Evolutionary conservation across 176 grass and related monocot species (phyloP).

Genomic region (Zoysia japonica): DNA sequence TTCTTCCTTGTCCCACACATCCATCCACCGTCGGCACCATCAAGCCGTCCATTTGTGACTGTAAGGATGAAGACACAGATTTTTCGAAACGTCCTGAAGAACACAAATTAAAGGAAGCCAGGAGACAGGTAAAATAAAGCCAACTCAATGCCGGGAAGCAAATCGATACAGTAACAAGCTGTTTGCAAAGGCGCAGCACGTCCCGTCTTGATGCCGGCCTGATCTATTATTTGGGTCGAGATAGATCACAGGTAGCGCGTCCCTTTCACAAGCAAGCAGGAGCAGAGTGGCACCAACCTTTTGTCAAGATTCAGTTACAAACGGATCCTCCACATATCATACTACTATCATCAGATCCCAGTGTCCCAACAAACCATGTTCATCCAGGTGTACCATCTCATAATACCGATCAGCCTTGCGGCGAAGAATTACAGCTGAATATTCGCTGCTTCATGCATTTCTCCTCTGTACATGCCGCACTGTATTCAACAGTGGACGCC

Average conservation of each 20-base stretch:
- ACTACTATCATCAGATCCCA: constrained; percentile 31
- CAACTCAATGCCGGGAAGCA: neutral
- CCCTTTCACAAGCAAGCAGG: constrained; percentile 27
- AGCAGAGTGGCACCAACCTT: constrained; percentile 34
- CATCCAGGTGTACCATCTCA: constrained; percentile 21
- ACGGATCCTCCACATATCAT: constrained; percentile 31
- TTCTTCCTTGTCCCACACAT: constrained; percentile 30
- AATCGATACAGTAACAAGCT: constrained; percentile 17
- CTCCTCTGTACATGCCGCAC: constrained; percentile 27
- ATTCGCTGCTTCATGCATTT: constrained; percentile 4
- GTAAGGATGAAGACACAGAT: neutral
- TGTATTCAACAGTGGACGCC: neutral
- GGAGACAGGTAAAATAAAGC: constrained; percentile 24
- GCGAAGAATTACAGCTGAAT: constrained; percentile 11
- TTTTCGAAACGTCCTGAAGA: constrained; percentile 8
- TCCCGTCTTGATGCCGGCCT: neutral
- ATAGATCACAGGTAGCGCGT: constrained; percentile 45
- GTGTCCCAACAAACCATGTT: constrained; percentile 34
- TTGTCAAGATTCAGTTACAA: constrained; percentile 38
- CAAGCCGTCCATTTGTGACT: neutral
- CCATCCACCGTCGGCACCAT: neutral
- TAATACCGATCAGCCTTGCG: neutral
- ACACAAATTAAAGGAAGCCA: constrained; percentile 10
- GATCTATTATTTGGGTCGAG: constrained; percentile 1
- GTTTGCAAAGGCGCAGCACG: constrained; percentile 9